Evolutionary conservation across 2,329 filamentous ascomycete genomes (phyloP).

Genomic region (Cladosporium sp.): DNA sequence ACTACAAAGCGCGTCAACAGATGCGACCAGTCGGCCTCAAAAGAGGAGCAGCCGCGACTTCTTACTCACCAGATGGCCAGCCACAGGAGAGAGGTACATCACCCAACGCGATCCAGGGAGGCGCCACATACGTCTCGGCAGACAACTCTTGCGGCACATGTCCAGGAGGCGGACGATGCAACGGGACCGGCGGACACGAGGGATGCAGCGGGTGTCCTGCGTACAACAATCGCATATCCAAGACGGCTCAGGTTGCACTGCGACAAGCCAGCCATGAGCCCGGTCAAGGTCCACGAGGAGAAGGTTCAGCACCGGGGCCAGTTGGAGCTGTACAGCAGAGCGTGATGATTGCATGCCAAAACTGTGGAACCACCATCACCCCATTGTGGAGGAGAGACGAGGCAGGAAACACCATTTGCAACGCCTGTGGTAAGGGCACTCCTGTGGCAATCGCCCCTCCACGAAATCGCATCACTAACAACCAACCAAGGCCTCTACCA

Average conservation of each 20-base stretch:
- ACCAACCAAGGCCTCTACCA: conserved; percentile 73
- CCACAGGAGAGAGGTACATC: conserved; percentile 37
- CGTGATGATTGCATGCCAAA: conserved; percentile 88
- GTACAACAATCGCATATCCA: conserved; percentile 94
- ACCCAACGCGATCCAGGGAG: conserved; percentile 33
- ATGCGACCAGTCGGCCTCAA: conserved; percentile 87
- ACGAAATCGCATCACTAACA: conserved; percentile 14
- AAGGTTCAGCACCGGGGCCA: conserved; percentile 6
- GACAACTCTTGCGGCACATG: conserved; percentile 83
- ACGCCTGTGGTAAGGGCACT: conserved; percentile 80
- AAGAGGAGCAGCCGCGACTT: conserved; percentile 53
- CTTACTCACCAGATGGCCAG: conserved; percentile 22
- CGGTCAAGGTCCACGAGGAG: conserved; percentile 1
- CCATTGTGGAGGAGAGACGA: conserved; percentile 94
- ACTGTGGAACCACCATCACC: conserved; percentile 94
- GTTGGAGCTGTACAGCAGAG: conserved; percentile 34
- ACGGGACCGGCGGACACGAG: conserved; percentile 91
- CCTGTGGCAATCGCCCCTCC: too few relatives aligned
- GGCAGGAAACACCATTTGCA: conserved; percentile 94
- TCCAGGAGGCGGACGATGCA: conserved; percentile 90
- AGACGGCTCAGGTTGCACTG: conserved; percentile 69
- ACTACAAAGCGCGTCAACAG: conserved; percentile 89
- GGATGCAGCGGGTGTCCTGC: conserved; percentile 95
- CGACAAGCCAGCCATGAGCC: conserved; percentile 32
- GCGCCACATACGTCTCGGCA: conserved; percentile 70